Conservation (phyloP, 768 basidiomycete genomes). For the Flagelloscypha sp. region DNA sequence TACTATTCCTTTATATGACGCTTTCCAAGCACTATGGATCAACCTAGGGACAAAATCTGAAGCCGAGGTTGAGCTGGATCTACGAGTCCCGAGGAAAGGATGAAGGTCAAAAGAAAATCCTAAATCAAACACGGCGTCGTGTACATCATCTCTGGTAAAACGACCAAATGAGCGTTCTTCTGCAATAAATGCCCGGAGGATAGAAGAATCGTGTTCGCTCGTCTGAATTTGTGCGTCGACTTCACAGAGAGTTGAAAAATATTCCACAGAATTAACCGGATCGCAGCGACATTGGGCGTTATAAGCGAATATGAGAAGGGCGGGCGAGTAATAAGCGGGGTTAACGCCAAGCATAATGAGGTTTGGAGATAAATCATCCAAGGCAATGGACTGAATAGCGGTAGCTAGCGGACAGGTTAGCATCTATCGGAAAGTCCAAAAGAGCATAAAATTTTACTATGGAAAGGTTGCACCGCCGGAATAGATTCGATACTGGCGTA, state of each 20-base stretch:
- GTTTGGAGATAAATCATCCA: too few species aligned
- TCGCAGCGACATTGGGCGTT: slow-evolving; percentile 77
- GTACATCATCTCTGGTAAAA: slow-evolving; percentile 34
- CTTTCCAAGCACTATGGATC: slow-evolving; percentile 35
- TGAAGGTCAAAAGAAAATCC: slow-evolving; percentile 36
- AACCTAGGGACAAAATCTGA: slow-evolving; percentile 38
- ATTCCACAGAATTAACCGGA: slow-evolving; percentile 49
- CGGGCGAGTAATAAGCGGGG: slow-evolving; percentile 27
- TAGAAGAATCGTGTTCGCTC: slow-evolving; percentile 25
- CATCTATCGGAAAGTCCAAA: too few species aligned
- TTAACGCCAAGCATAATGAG: background rate
- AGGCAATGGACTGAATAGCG: too few species aligned
- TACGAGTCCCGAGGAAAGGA: too few species aligned
- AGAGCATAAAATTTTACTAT: slow-evolving; percentile 50
- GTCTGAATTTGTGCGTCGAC: slow-evolving; percentile 28
- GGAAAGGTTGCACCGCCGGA: slow-evolving; percentile 72
- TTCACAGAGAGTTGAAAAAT: slow-evolving; percentile 41
- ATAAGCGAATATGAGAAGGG: slow-evolving; percentile 71
- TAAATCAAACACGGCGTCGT: slow-evolving; percentile 25
- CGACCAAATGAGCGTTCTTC: slow-evolving; percentile 35
- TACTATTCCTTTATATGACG: slow-evolving; percentile 37
- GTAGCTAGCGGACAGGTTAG: too few species aligned
- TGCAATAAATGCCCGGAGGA: slow-evolving; percentile 33
- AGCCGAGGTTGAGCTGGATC: too few species aligned
- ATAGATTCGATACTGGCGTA: too few species aligned